Conservation (phyloP, 805 yeast species). For the Candida golubevii region DNA sequence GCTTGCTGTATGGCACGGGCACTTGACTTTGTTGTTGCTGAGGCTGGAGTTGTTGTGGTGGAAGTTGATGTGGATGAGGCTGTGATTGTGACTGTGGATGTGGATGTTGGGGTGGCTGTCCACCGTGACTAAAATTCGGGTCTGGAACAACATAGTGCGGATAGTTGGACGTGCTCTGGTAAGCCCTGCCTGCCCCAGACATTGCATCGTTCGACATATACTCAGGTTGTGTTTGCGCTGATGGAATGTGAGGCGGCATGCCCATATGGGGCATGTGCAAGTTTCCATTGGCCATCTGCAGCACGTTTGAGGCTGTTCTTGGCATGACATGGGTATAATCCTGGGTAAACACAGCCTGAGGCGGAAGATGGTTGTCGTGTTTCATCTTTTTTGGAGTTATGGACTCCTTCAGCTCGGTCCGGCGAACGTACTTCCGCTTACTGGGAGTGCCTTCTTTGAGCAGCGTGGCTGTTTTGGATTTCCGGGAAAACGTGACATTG, state of each 20-base stretch:
- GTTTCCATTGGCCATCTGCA: slow-evolving; percentile 6
- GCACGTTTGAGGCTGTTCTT: not conserved
- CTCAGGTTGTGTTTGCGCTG: not conserved
- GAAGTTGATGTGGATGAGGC: not conserved
- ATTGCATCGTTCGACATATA: not conserved
- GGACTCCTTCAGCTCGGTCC: slow-evolving; percentile 44
- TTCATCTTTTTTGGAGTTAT: slow-evolving; percentile 49
- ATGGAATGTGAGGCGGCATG: not conserved
- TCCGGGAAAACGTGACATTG: slow-evolving; percentile 30
- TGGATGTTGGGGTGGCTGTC: not conserved
- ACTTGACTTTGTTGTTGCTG: not conserved
- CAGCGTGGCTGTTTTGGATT: slow-evolving; percentile 23
- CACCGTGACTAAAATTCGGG: not conserved
- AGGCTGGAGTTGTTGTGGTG: not conserved
- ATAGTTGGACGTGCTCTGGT: not conserved
- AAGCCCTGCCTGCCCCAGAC: not conserved
- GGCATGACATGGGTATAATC: slow-evolving; percentile 13
- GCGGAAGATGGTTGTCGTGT: slow-evolving; percentile 19
- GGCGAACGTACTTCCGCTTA: slow-evolving; percentile 47
- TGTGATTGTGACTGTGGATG: not conserved
- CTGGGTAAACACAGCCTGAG: slow-evolving; percentile 19
- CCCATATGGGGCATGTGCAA: slow-evolving; percentile 8
- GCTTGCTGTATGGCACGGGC: not conserved
- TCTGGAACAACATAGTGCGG: not conserved
- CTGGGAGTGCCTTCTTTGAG: slow-evolving; percentile 39